Base-by-base conservation (phyloP, 2,329 filamentous ascomycete species). In the Sordariomycetes sp. region DNA sequence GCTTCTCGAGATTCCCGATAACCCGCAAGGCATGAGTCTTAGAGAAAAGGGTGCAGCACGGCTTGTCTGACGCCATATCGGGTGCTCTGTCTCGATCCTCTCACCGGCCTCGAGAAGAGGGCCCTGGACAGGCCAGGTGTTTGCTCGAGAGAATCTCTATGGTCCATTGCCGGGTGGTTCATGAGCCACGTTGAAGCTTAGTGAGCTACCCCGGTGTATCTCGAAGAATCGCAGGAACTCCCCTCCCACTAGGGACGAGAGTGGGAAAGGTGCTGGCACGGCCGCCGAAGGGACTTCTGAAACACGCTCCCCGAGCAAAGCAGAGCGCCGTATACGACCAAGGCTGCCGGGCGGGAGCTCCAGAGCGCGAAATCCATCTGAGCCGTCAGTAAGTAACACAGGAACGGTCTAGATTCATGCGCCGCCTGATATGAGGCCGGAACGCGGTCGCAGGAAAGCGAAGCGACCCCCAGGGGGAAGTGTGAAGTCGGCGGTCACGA, bases 401-500 rank as follows among this genome's bases (percentile, higher is more conserved):
- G 24, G 24, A 7, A 20, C 45, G 20, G 45, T 50, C 51, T n/a
- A 10, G 20, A 52, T 36, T 56, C 55, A 56, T 56, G 55, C 55
- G 48, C 28, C 45, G 32, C 48, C 28, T 48, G 25, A 52, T n/a
- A 35, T 56, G 55, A 56, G 55, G 52, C 55, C 55, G 55, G 55
- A 56, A 25, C 28, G 52, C 17, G 55, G 55, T 39, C 48, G 48
- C 48, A 48, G 28, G 45, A 25, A 25, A 32, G 2, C 36, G 32
- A 17, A 35, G 36, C 39, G 55, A 56, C 52, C 48, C 48, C 32
- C 55, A 56, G 55, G 55, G 55, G 55, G 12, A 42, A 56, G 55
- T 56, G 48, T 56, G 55, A 56, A 32, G 55, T 56, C 52, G 55
- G 50, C 48, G 55, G 52, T 56, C 55, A 36, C 17, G 36, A 28